A percentile compares a stretch with the other conserved stretches of the same genome.
Conservation (phyloP, 257 asterid species). For the Solanum pinnatisectum region DNA sequence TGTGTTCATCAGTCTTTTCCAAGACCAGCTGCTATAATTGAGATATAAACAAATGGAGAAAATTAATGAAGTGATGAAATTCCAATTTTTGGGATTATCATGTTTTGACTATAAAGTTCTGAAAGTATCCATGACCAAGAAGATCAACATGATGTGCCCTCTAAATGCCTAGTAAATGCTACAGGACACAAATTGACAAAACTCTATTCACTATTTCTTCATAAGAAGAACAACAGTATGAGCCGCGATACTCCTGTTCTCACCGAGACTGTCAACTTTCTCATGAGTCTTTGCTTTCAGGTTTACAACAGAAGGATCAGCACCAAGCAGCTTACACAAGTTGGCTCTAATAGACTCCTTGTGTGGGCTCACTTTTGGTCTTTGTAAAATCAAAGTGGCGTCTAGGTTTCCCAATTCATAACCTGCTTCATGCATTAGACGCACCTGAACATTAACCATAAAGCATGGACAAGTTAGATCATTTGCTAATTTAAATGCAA, state of each 20-base stretch:
- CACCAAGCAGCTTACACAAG: constrained; percentile 67
- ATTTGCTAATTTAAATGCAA: background rate
- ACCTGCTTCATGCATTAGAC: constrained; percentile 89
- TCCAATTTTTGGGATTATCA: background rate
- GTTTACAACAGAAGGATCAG: constrained; percentile 75
- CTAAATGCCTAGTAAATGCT: background rate
- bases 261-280: constrained; percentile 96
- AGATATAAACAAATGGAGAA: background rate
- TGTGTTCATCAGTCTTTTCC: background rate
- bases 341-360: constrained; percentile 76
- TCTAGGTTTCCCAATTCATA: constrained; percentile 86
- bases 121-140: background rate
- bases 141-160: background rate
- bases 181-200: background rate
- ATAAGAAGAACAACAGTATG: constrained; percentile 88
- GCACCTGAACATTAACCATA: constrained; percentile 42
- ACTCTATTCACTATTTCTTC: constrained; percentile 25
- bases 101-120: background rate
- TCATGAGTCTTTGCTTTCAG: constrained; percentile 95
- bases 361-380: constrained; percentile 92
- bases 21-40: background rate
- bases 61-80: background rate
- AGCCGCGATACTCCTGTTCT: constrained; percentile 93
- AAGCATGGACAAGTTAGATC: constrained; percentile 1
- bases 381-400: constrained; percentile 85